Conservation (phyloP, 179 eudicot species). For the Spinacia oleracea region DNA sequence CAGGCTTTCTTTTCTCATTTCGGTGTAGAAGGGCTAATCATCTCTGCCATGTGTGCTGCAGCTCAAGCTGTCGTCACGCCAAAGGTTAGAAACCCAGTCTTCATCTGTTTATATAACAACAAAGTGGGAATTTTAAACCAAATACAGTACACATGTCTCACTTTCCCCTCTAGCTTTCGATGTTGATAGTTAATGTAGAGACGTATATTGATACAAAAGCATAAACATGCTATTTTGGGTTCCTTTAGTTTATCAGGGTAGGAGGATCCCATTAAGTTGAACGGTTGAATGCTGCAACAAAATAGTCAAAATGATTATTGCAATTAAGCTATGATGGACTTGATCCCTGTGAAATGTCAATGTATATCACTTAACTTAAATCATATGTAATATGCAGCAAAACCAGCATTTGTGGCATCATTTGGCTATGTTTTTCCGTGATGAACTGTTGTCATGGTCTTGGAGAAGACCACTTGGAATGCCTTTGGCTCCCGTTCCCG, state of each 20-base stretch:
- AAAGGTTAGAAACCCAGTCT: constrained; percentile 50
- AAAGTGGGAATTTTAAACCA: background rate
- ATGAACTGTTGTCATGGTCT: constrained; percentile 96
- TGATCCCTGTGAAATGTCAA: background rate
- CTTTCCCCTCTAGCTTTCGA: background rate
- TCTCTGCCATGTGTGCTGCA: constrained; percentile 94
- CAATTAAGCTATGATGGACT: background rate
- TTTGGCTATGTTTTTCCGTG: constrained; percentile 99
- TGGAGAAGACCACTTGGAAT: constrained; percentile 99
- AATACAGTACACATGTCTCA: too few relatives aligned
- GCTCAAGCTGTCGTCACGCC: constrained; percentile 94
- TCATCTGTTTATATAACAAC: background rate
- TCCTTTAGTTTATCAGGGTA: background rate
- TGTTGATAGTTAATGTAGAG: background rate
- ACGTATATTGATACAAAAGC: background rate
- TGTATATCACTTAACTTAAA: background rate
- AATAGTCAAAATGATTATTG: background rate
- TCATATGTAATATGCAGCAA: constrained; percentile 59
- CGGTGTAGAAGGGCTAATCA: constrained; percentile 95
- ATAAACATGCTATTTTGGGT: too few relatives aligned
- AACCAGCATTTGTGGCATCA: constrained; percentile 94
- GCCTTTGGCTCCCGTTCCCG: constrained; percentile 79
- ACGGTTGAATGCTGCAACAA: too few relatives aligned
- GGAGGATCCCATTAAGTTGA: background rate
- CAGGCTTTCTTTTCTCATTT: constrained; percentile 97